phyloP scores from a whole-genome alignment of 2,329 filamentous ascomycete genomes.

The Thielaviopsis musarum region DNA sequence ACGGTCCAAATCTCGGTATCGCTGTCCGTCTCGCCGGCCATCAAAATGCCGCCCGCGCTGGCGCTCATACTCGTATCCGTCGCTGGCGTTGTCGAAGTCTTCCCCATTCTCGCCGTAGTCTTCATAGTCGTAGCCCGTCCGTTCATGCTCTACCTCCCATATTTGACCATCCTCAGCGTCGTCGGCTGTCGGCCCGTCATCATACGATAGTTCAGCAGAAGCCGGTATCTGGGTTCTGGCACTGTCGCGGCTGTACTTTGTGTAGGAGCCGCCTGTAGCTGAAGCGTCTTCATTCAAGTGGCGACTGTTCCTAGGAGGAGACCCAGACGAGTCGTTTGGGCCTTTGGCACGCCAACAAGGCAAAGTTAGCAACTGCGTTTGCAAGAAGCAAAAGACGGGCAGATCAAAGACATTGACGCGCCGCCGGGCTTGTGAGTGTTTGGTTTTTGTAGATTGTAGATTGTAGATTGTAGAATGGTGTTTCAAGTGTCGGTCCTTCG shows the following conservation, averaged over 20 bases:
- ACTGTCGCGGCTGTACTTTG: constrained; percentile 24
- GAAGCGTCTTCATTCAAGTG: constrained; percentile 20
- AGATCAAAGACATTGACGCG: neutral
- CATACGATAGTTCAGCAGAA: neutral
- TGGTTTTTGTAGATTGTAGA: neutral
- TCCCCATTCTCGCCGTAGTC: constrained; percentile 13
- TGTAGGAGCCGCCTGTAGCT: constrained; percentile 12
- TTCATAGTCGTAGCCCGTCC: constrained; percentile 9
- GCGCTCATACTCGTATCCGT: constrained; percentile 7
- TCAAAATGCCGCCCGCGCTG: constrained; percentile 12
- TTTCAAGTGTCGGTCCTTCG: neutral
- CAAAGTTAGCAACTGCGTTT: constrained; percentile 25
- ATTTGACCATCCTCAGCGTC: constrained; percentile 17
- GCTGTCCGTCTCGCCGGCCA: constrained; percentile 4
- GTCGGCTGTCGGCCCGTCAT: constrained; percentile 8
- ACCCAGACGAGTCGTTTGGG: constrained; percentile 27
- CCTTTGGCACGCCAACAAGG: constrained; percentile 17
- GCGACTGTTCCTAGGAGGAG: constrained; percentile 20
- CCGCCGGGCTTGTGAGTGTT: neutral
- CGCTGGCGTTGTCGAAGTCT: constrained; percentile 14
- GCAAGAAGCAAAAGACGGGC: constrained; percentile 2
- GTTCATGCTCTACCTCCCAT: constrained; percentile 3
- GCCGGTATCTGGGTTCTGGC: constrained; percentile 6
- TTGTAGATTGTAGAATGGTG: neutral
- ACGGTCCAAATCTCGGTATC: constrained; percentile 12